Conservation (phyloP, 208 protist genomes). For the Trypanosoma vivax region DNA sequence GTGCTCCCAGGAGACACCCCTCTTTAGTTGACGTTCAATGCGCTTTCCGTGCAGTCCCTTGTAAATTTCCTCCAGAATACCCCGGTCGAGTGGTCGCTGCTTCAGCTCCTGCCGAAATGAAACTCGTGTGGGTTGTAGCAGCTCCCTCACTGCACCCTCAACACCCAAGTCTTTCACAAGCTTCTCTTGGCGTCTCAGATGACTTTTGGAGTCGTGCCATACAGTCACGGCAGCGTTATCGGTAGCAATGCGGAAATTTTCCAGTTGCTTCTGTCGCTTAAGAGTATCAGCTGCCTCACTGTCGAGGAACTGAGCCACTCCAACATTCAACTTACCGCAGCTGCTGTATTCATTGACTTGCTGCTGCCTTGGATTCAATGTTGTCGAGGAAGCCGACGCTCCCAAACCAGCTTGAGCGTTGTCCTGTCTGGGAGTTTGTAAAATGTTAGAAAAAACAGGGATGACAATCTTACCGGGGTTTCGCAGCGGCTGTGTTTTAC, state of each 20-base stretch:
- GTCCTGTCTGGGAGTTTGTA: no score
- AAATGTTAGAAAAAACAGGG: conserved; percentile 26
- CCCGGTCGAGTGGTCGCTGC: conserved; percentile 67
- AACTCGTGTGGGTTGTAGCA: conserved; percentile 42
- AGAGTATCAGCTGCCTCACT: conserved; percentile 36
- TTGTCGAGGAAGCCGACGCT: background rate
- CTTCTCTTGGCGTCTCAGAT: conserved; percentile 67
- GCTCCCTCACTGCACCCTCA: conserved; percentile 74
- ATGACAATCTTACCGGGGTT: conserved; percentile 46
- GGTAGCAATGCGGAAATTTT: conserved; percentile 28
- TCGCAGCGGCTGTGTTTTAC: conserved; percentile 8
- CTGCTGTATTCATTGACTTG: conserved; percentile 25
- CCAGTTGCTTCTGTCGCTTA: conserved; percentile 50
- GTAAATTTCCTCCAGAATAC: conserved; percentile 90
- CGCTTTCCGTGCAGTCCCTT: conserved; percentile 71
- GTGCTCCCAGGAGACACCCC: conserved; percentile 83
- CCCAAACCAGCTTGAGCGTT: background rate
- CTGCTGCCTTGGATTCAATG: background rate
- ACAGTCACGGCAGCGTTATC: conserved; percentile 28
- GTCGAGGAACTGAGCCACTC: conserved; percentile 30
- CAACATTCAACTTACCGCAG: conserved; percentile 18
- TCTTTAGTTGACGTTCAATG: conserved; percentile 77
- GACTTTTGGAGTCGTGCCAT: conserved; percentile 67
- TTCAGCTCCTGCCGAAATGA: conserved; percentile 68
- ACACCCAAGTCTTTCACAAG: conserved; percentile 64